Evolutionary conservation across 257 asterid species (phyloP).

Genomic region (Fraxinus cuspidata): DNA sequence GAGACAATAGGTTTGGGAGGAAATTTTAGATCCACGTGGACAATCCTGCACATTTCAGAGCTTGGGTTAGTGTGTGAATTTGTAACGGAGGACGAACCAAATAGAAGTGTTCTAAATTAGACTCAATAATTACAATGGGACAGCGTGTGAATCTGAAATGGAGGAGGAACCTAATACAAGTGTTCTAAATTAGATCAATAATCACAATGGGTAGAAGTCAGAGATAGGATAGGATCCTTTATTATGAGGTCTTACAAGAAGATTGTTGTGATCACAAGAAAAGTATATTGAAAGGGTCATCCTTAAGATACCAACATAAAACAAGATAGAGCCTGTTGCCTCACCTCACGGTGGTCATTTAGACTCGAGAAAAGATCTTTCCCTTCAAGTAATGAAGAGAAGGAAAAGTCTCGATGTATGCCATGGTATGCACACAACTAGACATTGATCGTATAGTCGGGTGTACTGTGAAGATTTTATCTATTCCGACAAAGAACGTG

Average conservation of each 20-base stretch:
- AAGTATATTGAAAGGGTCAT: neutral
- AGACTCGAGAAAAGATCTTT: neutral
- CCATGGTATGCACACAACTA: neutral
- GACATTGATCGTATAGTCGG: neutral
- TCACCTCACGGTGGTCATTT: too few species aligned
- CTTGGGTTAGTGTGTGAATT: neutral
- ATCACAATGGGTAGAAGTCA: neutral
- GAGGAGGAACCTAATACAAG: neutral
- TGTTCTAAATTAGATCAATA: neutral
- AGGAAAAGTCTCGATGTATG: neutral
- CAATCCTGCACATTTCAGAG: slow-evolving; percentile 32
- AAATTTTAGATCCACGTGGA: slow-evolving; percentile 54
- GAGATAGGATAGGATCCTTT: neutral
- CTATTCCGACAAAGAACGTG: neutral
- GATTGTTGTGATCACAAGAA: neutral
- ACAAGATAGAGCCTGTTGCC: neutral
- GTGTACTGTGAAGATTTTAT: neutral
- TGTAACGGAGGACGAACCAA: neutral
- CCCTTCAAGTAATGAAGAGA: neutral
- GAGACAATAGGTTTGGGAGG: slow-evolving; percentile 52
- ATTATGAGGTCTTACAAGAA: neutral
- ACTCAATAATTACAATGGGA: too few species aligned
- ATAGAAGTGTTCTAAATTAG: neutral
- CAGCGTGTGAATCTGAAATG: neutral
- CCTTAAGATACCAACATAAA: neutral